Conservation (phyloP, 768 basidiomycete genomes). For the Cystofilobasidium bisporidii region DNA sequence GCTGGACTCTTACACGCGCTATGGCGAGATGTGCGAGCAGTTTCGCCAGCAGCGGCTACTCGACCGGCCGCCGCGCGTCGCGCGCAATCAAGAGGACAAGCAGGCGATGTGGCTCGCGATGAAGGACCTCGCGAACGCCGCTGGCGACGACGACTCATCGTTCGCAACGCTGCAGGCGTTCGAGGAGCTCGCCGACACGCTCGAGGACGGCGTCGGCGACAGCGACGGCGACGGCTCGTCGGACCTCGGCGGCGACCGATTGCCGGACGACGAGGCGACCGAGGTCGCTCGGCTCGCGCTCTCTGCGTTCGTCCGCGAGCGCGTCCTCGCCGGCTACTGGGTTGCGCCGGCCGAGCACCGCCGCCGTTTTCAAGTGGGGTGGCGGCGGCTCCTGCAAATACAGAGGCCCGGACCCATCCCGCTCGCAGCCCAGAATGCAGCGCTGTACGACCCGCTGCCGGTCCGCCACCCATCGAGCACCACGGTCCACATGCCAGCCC, state of each 20-base stretch:
- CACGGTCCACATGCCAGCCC: background rate
- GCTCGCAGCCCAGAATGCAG: no score
- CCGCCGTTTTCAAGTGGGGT: background rate
- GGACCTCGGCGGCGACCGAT: background rate
- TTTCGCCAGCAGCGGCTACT: background rate
- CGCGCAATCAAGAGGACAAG: background rate
- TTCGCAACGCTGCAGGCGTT: background rate
- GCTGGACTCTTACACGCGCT: background rate
- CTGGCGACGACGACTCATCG: background rate
- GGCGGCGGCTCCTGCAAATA: background rate
- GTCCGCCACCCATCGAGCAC: background rate
- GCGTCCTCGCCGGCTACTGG: background rate
- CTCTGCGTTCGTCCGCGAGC: background rate
- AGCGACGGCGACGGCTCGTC: background rate
- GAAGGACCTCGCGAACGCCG: background rate
- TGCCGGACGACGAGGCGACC: background rate
- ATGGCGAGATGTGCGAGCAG: background rate
- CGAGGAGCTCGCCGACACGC: background rate
- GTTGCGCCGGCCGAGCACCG: background rate
- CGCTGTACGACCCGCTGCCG: background rate
- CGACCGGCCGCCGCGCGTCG: background rate
- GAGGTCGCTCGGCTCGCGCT: background rate
- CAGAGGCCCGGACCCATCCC: no score
- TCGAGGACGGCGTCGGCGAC: background rate
- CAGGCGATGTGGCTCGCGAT: background rate